Percentiles rank a stretch among this genome's conserved stretches.
Evolutionary conservation across 768 basidiomycete species (phyloP).

Genomic region (Sistotremastrum suecicum): DNA sequence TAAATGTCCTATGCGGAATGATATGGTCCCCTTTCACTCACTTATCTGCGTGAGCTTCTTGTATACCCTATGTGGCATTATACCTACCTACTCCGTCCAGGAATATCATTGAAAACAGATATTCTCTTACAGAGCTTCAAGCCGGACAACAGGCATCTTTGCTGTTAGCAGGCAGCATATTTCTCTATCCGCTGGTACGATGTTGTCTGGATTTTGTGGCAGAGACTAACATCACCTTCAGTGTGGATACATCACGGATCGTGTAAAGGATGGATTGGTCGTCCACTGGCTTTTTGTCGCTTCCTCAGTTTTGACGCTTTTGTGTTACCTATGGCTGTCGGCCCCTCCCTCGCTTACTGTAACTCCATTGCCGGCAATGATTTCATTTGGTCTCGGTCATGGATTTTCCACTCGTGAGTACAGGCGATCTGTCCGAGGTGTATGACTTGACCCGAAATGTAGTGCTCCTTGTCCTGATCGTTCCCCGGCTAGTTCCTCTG

Average conservation of each 20-base stretch:
- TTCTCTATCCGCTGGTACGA: slow-evolving; percentile 57
- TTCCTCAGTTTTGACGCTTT: slow-evolving; percentile 44
- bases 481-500: slow-evolving; percentile 52
- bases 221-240: slow-evolving; percentile 13
- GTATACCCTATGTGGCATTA: not conserved
- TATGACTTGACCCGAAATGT: not conserved
- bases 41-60: slow-evolving; percentile 45
- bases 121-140: slow-evolving; percentile 39
- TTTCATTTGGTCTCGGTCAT: slow-evolving; percentile 49
- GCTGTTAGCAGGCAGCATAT: slow-evolving; percentile 50
- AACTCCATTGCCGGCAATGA: slow-evolving; percentile 46
- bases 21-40: slow-evolving; percentile 72
- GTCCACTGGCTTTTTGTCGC: slow-evolving; percentile 42
- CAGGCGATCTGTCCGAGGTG: not conserved
- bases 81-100: slow-evolving; percentile 19
- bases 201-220: not conserved
- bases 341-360: slow-evolving; percentile 42
- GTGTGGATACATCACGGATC: slow-evolving; percentile 57
- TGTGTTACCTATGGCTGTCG: slow-evolving; percentile 53
- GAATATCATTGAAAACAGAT: slow-evolving; percentile 61
- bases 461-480: slow-evolving; percentile 65
- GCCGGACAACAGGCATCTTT: slow-evolving; percentile 58
- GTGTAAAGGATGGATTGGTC: slow-evolving; percentile 38
- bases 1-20: slow-evolving; percentile 64
- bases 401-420: slow-evolving; percentile 58